Base-by-base conservation (phyloP, 108 stramenopile species). In the Stephanodiscus triporus region DNA sequence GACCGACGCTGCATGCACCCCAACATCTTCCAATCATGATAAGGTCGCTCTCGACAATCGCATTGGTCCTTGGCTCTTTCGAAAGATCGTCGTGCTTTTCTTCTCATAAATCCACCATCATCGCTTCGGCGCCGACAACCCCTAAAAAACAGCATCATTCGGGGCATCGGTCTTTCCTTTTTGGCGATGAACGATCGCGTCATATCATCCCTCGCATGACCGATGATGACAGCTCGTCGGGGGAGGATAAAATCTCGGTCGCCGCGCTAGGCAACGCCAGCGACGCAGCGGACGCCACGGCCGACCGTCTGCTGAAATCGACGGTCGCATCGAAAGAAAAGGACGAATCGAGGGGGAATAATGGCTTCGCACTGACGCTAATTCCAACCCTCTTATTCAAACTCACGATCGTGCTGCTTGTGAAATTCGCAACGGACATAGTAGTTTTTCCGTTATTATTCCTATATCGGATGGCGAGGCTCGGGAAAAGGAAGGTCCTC, bases 361-460 rank as follows among this genome's bases (percentile, higher is more conserved):
- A 0, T 23, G 60, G 60, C 4, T 61, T 61, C 67, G 23, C 68
- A 6, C n/a, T 68, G 9, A n/a, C 69, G 8, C 57, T 75, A 2
- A 14, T 60, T 1, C 73, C 73, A 6, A 58, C 67, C 2, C 70
- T 90, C 0, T 69, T 90, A 40, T 63, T 65, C 72, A 90, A 90
- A 63, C 88, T 90, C 54, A 43, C 80, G n/a, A 75, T 86, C 19
- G 90, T 91, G 0, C 75, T 91, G 30, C 34, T 82, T 40, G 77
- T 91, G 5, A 91, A 91, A 66, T 91, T 91, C 58, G 70, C 85
- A 24, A 88, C 90, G 9, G 90, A 88, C 69, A 40, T 84, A 13
- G 80, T 91, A 0, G 87, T 91, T 1, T 91, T 67, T 74, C 90
- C 90, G 32, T 37, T 78, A 6, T 66, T 91, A 20, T 85, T 73